Evolutionary conservation across 2,329 filamentous ascomycete species (phyloP), one percentile per base, ranked within the genome.

Genomic region (Cladophialophora psammophila): DNA sequence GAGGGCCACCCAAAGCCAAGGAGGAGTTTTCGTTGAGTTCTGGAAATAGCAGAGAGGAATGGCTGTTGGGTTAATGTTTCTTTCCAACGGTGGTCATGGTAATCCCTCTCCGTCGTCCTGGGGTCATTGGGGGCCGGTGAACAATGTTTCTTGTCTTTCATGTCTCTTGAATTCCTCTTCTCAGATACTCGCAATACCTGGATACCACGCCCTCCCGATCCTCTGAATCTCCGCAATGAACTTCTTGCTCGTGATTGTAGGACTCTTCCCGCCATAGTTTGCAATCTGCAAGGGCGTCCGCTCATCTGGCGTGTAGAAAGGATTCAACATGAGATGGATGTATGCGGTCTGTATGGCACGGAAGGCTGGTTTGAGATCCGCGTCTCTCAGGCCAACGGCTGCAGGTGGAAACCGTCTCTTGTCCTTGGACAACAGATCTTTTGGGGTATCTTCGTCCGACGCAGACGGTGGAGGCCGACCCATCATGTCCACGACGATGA

Each of bases 331-430:
- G 60, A 99, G 82, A 69, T 88, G 84, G 65, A 98, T 91, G 75
- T 97, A 99, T 35, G 94, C 93, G n/a, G 87, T 90, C 81, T 98
- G 95, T 80, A 99, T 87, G 34, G 94, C 93, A 76, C 90, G 88
- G 76, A 99, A 99, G 32, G 95, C 94, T 38, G 91, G 88, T 77
- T 93, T 93, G 75, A 98, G 82, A 80, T 97, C 94, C n/a, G 90
- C 88, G 75, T 96, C 93, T 68, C 91, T 84, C 74, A 97, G 78
- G 0, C 92, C 93, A 18, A 91, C 81, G 13, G 87, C 60, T 15
- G 60, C 86, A 66, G 73, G 73, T 66, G 77, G 56, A 71, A 74
- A 70, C 74, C 74, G 75, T 72, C 73, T 73, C 69, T 75, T 75
- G 73, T 76, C 74, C 26, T 36, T 56, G 18, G 5, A n/a, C 45